These are phyloP conservation scores for Polyplosphaeria fusca DNA, from an alignment of 495 filamentous ascomycete genomes.

Conservation along the genomic window DNA sequence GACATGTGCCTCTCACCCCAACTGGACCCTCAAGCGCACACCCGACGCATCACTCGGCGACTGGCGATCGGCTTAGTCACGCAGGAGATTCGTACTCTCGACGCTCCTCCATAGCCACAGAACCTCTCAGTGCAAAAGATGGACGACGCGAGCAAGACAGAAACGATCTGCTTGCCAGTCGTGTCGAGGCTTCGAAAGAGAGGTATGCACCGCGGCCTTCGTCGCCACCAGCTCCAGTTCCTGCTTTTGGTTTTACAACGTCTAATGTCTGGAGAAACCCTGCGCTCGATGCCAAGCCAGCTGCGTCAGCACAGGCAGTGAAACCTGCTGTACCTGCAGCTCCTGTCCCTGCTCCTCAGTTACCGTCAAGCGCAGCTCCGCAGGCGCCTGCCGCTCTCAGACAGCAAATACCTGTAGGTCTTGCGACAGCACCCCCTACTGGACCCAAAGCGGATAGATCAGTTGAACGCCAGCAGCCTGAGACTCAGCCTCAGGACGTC, in stretches of 20 bases:
- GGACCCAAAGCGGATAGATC: constrained; percentile 39
- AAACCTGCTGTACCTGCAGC: not conserved
- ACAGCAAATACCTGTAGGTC: constrained; percentile 7
- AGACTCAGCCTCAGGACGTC: constrained; percentile 10
- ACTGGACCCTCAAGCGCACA: constrained; percentile 27
- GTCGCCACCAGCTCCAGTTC: constrained; percentile 69
- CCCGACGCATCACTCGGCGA: constrained; percentile 17
- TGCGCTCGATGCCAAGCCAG: constrained; percentile 38
- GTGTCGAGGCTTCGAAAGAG: constrained; percentile 46
- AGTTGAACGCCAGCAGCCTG: constrained; percentile 16
- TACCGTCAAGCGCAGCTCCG: not conserved
- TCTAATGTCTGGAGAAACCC: constrained; percentile 40
- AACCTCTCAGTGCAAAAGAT: constrained; percentile 36
- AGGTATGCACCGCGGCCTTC: constrained; percentile 40
- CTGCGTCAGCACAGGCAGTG: not conserved
- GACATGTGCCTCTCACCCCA: constrained; percentile 23
- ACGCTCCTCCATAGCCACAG: constrained; percentile 28
- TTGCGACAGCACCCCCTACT: constrained; percentile 32
- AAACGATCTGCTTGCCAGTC: constrained; percentile 41
- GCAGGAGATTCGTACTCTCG: constrained; percentile 24
- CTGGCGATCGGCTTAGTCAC: constrained; percentile 16
- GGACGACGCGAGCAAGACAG: constrained; percentile 46
- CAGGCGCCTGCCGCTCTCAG: constrained; percentile 9
- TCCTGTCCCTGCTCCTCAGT: not conserved
- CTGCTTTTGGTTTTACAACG: constrained; percentile 56